Conservation (phyloP, 495 filamentous ascomycete genomes). For the Penicillium longicatenatum region DNA sequence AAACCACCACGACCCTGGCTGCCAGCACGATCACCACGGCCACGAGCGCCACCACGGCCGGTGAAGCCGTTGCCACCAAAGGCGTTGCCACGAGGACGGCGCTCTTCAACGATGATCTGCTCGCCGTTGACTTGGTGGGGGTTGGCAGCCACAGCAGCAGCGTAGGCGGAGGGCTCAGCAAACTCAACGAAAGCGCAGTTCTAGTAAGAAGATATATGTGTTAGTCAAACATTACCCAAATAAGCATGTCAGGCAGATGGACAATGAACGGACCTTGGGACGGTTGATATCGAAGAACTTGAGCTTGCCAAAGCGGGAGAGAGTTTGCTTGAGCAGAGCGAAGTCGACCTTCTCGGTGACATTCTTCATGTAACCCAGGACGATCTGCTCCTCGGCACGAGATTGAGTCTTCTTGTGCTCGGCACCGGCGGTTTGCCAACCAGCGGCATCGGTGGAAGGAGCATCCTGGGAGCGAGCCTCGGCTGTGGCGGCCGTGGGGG, state of each 20-base stretch:
- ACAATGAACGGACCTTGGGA: constrained; percentile 66
- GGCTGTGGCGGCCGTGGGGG: constrained; percentile 32
- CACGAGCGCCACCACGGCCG: constrained; percentile 60
- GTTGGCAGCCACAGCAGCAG: constrained; percentile 79
- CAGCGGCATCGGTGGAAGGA: constrained; percentile 49
- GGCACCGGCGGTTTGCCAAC: constrained; percentile 79
- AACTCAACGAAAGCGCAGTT: constrained; percentile 98
- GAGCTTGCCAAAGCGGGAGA: constrained; percentile 76
- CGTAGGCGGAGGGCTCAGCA: constrained; percentile 72
- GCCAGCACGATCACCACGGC: constrained; percentile 67
- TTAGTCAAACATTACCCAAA: not conserved
- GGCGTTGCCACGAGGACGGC: constrained; percentile 70
- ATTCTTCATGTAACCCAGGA: constrained; percentile 88
- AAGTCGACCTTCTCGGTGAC: constrained; percentile 81
- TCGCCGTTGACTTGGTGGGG: constrained; percentile 82
- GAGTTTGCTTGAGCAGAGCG: constrained; percentile 61
- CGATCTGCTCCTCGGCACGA: constrained; percentile 67
- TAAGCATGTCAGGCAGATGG: not conserved
- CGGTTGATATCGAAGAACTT: constrained; percentile 88
- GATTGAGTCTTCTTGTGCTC: constrained; percentile 80
- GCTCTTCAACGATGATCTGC: constrained; percentile 83
- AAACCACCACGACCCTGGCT: constrained; percentile 69
- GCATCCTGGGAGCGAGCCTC: constrained; percentile 44
- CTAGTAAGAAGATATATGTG: constrained; percentile 50
- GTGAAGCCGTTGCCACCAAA: constrained; percentile 65